phyloP scores from a whole-genome alignment of 2,329 filamentous ascomycete species.

The Stagonosporopsis chrysanthemi region DNA sequence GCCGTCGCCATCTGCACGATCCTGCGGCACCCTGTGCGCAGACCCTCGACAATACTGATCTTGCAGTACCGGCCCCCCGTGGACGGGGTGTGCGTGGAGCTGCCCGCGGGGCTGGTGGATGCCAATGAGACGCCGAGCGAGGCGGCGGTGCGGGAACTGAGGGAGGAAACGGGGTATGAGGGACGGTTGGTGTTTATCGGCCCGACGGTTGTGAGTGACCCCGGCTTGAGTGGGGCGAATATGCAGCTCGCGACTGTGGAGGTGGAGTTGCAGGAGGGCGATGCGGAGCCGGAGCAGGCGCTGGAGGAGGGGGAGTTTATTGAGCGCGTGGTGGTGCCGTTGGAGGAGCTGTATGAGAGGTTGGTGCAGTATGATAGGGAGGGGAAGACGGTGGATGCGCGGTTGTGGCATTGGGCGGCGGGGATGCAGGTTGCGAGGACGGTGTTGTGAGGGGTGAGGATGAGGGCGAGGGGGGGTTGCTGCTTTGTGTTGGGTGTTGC shows the following conservation, averaged over 20 bases:
- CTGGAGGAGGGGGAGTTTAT: constrained; percentile 70
- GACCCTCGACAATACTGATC: constrained; percentile 62
- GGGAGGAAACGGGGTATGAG: constrained; percentile 69
- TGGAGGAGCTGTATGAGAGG: constrained; percentile 63
- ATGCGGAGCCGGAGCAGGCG: constrained; percentile 62
- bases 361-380: constrained; percentile 56
- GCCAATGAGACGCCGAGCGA: constrained; percentile 63
- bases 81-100: constrained; percentile 65
- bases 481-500: too few species aligned
- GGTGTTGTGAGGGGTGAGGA: constrained; percentile 28
- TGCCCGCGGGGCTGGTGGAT: constrained; percentile 67
- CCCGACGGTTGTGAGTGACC: constrained; percentile 72
- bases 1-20: constrained; percentile 67
- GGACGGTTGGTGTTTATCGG: constrained; percentile 61
- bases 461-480: too few species aligned
- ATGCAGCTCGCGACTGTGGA: constrained; percentile 69
- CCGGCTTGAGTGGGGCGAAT: constrained; percentile 66
- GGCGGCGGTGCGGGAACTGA: constrained; percentile 65
- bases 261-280: constrained; percentile 60
- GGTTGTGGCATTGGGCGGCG: constrained; percentile 67
- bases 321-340: constrained; percentile 65
- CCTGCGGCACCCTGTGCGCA: constrained; percentile 56
- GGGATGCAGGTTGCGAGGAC: constrained; percentile 60
- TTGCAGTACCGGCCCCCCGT: constrained; percentile 68
- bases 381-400: constrained; percentile 64